Base-by-base conservation (phyloP, 768 basidiomycete genomes). In the Dictyophora rubrovolvata region DNA sequence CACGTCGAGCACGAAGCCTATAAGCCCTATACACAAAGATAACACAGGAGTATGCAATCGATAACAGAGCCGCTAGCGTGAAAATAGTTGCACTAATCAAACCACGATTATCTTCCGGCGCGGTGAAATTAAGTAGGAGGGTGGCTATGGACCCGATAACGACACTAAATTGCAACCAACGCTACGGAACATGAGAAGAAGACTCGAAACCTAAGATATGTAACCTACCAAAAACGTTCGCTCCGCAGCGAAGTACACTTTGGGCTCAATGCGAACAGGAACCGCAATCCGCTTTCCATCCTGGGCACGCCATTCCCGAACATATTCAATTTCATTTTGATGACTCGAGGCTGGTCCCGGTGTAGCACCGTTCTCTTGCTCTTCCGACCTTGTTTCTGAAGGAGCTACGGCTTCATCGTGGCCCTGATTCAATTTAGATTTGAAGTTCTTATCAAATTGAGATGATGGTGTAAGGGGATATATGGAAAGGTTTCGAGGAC, bases 211-310 rank as follows among this genome's bases (percentile, higher is more conserved):
- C n/a, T n/a, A n/a, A 53, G 37, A 21, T 48, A 63, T 52, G 47
- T 61, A 59, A 77, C 91, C 72, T 69, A 90, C 93, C 72, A 94
- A 70, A 79, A 93, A 95, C 14, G 94, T 98, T 61, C 95, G 79
- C 71, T 97, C 94, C 37, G 87, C 85, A 6, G 96, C 96, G 69
- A 97, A 99, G 68, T 94, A 95, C 3, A 96, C 93, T 73, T 99
- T 99, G 28, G 96, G 96, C 70, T 99, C 96, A 51, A 99, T 82
- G 56, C 96, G 82, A n/a, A 99, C 87, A 22, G 95, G 93, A 2
- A 98, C 83, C 0, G 93, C 83, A 59, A 99, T 94, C 63, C 80
- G 79, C 76, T 97, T 97, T 11, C 94, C 94, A 47, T 78, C 72
- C 0, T 90, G 88, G 1, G 94, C 95, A 22, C 69, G 75, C 85